Evolutionary conservation across 495 filamentous ascomycete genomes (phyloP).

Genomic region (Talaromyces proteolyticus): DNA sequence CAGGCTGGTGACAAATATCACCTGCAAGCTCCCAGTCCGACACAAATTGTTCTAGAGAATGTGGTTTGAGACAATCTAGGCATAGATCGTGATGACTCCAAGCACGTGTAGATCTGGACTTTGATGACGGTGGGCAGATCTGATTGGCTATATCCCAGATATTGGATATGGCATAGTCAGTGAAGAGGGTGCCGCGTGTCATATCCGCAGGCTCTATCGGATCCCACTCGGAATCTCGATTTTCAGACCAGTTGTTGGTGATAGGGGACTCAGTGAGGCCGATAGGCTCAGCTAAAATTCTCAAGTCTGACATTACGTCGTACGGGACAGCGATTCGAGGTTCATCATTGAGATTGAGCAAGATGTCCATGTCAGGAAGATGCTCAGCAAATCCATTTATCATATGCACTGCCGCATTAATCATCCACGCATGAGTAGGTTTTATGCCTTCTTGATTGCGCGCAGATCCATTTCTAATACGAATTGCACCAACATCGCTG

Average conservation of each 20-base stretch:
- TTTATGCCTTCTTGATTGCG: constrained; percentile 45
- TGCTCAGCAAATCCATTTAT: constrained; percentile 51
- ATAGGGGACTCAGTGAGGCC: constrained; percentile 13
- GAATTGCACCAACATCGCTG: constrained; percentile 50
- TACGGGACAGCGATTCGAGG: constrained; percentile 60
- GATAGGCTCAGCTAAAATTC: constrained; percentile 24
- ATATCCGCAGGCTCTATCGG: constrained; percentile 37
- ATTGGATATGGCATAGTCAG: constrained; percentile 35
- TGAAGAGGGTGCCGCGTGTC: constrained; percentile 42
- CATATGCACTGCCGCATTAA: constrained; percentile 53
- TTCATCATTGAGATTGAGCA: constrained; percentile 65
- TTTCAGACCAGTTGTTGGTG: constrained; percentile 25
- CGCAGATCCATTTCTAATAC: constrained; percentile 45
- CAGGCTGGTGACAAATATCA: constrained; percentile 74
- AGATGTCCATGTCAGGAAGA: constrained; percentile 67
- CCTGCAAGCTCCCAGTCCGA: constrained; percentile 57
- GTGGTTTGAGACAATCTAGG: constrained; percentile 53
- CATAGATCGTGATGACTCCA: constrained; percentile 52
- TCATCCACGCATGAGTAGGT: constrained; percentile 55
- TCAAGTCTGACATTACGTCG: constrained; percentile 50
- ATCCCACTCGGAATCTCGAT: constrained; percentile 32
- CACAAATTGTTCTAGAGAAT: constrained; percentile 63
- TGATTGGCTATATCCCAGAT: constrained; percentile 42
- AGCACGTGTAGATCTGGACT: constrained; percentile 37
- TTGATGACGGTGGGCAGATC: constrained; percentile 53